These are phyloP conservation scores for Ampelomyces quisqualis DNA, from an alignment of 2,329 filamentous ascomycete species.

Conservation along the genomic window DNA sequence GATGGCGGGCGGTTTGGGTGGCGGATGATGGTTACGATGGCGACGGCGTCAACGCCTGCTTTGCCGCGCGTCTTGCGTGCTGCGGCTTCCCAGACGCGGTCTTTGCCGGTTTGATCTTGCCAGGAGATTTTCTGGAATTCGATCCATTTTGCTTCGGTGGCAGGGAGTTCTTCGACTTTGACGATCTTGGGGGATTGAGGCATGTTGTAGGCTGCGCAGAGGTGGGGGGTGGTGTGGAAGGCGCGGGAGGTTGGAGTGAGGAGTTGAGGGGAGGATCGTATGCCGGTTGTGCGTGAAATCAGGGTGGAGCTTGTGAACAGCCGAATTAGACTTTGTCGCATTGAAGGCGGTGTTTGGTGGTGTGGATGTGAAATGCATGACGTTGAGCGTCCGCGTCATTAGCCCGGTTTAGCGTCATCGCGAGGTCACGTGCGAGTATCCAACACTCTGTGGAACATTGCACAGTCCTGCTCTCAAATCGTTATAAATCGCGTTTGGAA, in stretches of 20 bases:
- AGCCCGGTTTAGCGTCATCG: constrained; percentile 2
- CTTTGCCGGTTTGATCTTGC: constrained; percentile 49
- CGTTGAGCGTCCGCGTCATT: constrained; percentile 14
- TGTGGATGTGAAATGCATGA: constrained; percentile 5
- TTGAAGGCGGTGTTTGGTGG: constrained; percentile 1
- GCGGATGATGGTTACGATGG: constrained; percentile 57
- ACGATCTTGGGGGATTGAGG: constrained; percentile 33
- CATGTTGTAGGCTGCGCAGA: constrained; percentile 36
- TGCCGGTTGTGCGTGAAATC: not conserved
- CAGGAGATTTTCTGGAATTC: constrained; percentile 57
- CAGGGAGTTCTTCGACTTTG: constrained; percentile 50
- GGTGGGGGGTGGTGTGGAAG: constrained; percentile 16
- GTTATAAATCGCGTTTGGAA: too few relatives aligned
- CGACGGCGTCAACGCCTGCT: constrained; percentile 61
- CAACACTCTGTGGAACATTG: too few relatives aligned
- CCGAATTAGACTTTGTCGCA: constrained; percentile 4
- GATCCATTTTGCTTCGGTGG: constrained; percentile 58
- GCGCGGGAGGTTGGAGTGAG: not conserved
- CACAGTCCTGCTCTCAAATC: too few relatives aligned
- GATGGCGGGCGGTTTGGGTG: constrained; percentile 50
- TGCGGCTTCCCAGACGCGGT: constrained; percentile 54
- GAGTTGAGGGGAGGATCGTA: not conserved
- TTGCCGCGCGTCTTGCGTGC: constrained; percentile 55
- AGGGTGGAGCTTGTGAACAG: not conserved
- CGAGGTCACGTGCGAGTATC: constrained; percentile 9